Conservation (phyloP, 2,329 filamentous ascomycete species). For the Fusarium sp. region DNA sequence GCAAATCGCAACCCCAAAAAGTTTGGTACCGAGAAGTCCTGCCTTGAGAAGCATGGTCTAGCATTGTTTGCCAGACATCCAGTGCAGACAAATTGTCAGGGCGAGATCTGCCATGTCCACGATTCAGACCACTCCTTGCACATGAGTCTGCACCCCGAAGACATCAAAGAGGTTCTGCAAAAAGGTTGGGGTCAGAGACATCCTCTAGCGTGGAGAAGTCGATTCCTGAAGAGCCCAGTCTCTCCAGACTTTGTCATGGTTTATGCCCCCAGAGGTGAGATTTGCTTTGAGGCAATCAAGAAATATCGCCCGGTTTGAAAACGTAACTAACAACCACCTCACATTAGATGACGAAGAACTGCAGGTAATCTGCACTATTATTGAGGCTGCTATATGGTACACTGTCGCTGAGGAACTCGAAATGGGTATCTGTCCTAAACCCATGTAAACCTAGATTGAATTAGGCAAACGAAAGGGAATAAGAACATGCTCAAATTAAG, state of each 20-base stretch:
- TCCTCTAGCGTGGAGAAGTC: slow-evolving; percentile 74
- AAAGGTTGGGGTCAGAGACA: slow-evolving; percentile 84
- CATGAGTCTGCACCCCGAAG: slow-evolving; percentile 82
- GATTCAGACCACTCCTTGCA: slow-evolving; percentile 82
- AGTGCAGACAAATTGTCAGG: slow-evolving; percentile 77
- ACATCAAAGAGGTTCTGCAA: slow-evolving; percentile 77
- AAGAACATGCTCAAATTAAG: neutral
- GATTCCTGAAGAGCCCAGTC: slow-evolving; percentile 73
- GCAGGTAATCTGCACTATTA: slow-evolving; percentile 74
- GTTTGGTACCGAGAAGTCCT: slow-evolving; percentile 75
- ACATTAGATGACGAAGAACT: slow-evolving; percentile 72
- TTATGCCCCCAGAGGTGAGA: slow-evolving; percentile 77
- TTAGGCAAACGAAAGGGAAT: slow-evolving; percentile 2
- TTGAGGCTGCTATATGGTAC: slow-evolving; percentile 81
- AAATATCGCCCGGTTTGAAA: neutral
- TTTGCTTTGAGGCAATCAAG: slow-evolving; percentile 18
- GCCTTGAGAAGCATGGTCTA: slow-evolving; percentile 85
- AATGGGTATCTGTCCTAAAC: slow-evolving; percentile 44
- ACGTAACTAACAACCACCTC: slow-evolving; percentile 11
- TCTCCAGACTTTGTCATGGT: slow-evolving; percentile 83
- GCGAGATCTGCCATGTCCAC: slow-evolving; percentile 87
- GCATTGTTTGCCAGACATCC: slow-evolving; percentile 78
- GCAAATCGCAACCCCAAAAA: slow-evolving; percentile 58
- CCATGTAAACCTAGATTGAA: slow-evolving; percentile 16
- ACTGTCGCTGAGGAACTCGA: slow-evolving; percentile 62